Evolutionary conservation across 2,329 filamentous ascomycete genomes (phyloP).

Genomic region (Talaromyces verruculosus): DNA sequence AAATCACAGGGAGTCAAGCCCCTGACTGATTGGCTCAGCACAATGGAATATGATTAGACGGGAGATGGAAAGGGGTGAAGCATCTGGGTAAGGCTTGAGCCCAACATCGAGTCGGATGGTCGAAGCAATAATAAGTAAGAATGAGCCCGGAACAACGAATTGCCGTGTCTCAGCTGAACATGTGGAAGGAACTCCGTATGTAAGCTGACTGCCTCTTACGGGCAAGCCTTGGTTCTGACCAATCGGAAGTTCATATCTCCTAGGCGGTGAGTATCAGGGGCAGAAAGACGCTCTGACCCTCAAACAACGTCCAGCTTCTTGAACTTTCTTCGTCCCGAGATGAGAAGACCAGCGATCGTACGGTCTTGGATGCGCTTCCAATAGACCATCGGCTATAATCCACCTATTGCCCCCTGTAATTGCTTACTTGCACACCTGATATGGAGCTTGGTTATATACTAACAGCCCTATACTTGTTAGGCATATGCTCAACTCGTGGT

Average conservation of each 20-base stretch:
- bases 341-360: neutral
- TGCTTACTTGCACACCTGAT: no score
- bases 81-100: neutral
- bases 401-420: no score
- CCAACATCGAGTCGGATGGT: neutral
- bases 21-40: neutral
- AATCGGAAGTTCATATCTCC: neutral
- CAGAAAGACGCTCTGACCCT: conserved; percentile 5
- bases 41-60: neutral
- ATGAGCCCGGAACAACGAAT: neutral
- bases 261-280: conserved; percentile 2
- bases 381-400: no score
- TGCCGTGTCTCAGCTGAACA: neutral
- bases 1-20: conserved; percentile 5
- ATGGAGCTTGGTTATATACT: no score
- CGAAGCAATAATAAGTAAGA: neutral
- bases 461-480: no score
- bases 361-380: neutral
- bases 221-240: neutral
- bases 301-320: neutral
- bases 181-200: neutral
- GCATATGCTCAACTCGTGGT: no score
- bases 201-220: neutral
- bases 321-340: neutral
- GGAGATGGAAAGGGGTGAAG: conserved; percentile 3